These are phyloP conservation scores for Dalbergia cultrata DNA, from an alignment of 306 rosid genomes.

Conservation along the genomic window DNA sequence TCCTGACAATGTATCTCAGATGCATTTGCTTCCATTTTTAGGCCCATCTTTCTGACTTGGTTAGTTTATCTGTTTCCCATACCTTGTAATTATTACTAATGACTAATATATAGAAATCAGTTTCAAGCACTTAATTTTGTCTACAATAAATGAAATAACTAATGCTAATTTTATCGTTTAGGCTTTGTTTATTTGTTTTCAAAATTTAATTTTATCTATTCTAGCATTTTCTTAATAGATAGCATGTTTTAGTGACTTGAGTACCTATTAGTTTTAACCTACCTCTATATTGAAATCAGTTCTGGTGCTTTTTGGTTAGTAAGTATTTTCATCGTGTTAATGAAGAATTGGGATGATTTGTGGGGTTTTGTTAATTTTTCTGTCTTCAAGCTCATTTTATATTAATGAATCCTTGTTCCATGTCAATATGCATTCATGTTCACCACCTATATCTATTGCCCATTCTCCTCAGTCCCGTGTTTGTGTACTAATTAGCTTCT, in stretches of 20 bases:
- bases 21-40: slow-evolving; percentile 90
- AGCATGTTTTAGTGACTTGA: slow-evolving; percentile 15
- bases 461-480: neutral
- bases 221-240: slow-evolving; percentile 13
- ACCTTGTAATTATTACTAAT: slow-evolving; percentile 71
- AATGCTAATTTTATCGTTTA: slow-evolving; percentile 32
- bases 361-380: slow-evolving; percentile 15
- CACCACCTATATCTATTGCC: slow-evolving; percentile 10
- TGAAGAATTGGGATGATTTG: neutral
- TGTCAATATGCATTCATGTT: slow-evolving; percentile 10
- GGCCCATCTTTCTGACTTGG: slow-evolving; percentile 93
- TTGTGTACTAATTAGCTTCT: neutral
- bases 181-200: neutral
- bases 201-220: slow-evolving; percentile 3
- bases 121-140: slow-evolving; percentile 49
- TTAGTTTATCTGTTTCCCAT: slow-evolving; percentile 86
- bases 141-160: slow-evolving; percentile 8
- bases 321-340: slow-evolving; percentile 3
- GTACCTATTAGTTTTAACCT: neutral
- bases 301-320: slow-evolving; percentile 13
- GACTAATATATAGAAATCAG: slow-evolving; percentile 53
- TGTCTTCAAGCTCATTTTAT: slow-evolving; percentile 27
- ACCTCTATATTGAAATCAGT: slow-evolving; percentile 11
- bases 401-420: slow-evolving; percentile 24
- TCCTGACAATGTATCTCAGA: slow-evolving; percentile 89